phyloP scores from a whole-genome alignment of 306 rosid genomes.

The Abrus precatorius region DNA sequence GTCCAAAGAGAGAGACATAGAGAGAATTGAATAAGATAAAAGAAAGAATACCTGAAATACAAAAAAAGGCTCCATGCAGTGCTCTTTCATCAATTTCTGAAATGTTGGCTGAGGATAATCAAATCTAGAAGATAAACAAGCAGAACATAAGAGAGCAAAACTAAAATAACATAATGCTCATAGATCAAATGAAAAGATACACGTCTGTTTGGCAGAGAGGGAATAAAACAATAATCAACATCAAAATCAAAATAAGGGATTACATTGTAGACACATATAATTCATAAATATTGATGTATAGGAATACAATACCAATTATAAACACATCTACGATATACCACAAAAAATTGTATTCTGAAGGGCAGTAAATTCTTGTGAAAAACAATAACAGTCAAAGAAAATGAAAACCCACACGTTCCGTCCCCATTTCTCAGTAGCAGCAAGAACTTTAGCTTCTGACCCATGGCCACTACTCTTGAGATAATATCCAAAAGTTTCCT shows the following conservation, averaged over 20 bases:
- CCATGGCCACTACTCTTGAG: constrained; percentile 90
- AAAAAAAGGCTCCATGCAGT: constrained; percentile 97
- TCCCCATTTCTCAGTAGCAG: constrained; percentile 95
- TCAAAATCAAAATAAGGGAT: constrained; percentile 1
- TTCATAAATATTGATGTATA: not conserved
- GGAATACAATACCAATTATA: constrained; percentile 31
- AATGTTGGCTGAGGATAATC: constrained; percentile 98
- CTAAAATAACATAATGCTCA: constrained; percentile 33
- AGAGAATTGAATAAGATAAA: constrained; percentile 3
- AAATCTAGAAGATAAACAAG: constrained; percentile 73
- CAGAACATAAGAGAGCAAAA: constrained; percentile 38
- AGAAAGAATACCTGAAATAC: constrained; percentile 84
- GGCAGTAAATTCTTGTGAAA: constrained; percentile 23
- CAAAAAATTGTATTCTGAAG: constrained; percentile 21
- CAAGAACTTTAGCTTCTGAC: constrained; percentile 80
- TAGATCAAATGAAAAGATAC: constrained; percentile 26
- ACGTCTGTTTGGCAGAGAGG: not conserved
- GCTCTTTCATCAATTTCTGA: constrained; percentile 95
- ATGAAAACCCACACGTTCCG: constrained; percentile 84
- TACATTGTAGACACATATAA: constrained; percentile 13
- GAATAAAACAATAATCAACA: constrained; percentile 19
- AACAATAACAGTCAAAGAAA: constrained; percentile 24
- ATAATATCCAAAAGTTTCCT: constrained; percentile 83
- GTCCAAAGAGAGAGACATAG: constrained; percentile 1
- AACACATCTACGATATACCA: constrained; percentile 4